Evolutionary conservation across 2,329 filamentous ascomycete genomes (phyloP), one percentile per base, ranked within the genome.

Genomic region (Hymenoscyphus repandus): DNA sequence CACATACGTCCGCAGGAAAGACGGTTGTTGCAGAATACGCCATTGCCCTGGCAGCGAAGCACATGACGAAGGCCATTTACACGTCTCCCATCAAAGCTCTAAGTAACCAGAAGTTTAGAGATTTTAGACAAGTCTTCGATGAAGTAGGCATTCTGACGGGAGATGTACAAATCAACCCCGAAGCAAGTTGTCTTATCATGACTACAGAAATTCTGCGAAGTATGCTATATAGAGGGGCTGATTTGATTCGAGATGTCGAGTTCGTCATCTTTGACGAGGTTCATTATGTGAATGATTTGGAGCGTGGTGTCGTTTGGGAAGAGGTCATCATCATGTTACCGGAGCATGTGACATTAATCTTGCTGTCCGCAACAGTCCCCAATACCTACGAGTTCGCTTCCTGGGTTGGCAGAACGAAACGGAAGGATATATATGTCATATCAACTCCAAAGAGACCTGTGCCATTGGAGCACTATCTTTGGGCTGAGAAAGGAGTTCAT

Each of bases 261-360:
- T 99, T 95, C 67, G 93, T 99, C 60, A 96, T 99, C 44, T 99
- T 99, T 56, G 93, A 99, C 63, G 93, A 99, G 69, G 93, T 99
- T 1, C 93, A 99, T 70, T 99, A 99, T 66, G 92, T 99, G 58
- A 99, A 97, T 65, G 93, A 99, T 67, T 79, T 87, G 22, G 93
- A 97, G 68, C 82, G 93, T 70, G 93, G 93, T 64, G 93, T 99
- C 5, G 93, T 99, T 0, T 99, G 93, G 93, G 93, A 99, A 69
- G 93, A 99, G 70, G 93, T 99, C 62, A 99, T 99, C 64, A 99
- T 99, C 64, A 97, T 99, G 93, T 77, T 99, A 49, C 93, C 93
- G 0, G 91, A 96, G 66, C 93, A 99, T 70, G 90, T 99, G 36
- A 95, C 93, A 1, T 78, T 99, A 18, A 99, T 99, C 59, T 74